These are phyloP conservation scores for Sporisorium sorghi DNA, from an alignment of 1,284 basidiomycete genomes.

Conservation along the genomic window DNA sequence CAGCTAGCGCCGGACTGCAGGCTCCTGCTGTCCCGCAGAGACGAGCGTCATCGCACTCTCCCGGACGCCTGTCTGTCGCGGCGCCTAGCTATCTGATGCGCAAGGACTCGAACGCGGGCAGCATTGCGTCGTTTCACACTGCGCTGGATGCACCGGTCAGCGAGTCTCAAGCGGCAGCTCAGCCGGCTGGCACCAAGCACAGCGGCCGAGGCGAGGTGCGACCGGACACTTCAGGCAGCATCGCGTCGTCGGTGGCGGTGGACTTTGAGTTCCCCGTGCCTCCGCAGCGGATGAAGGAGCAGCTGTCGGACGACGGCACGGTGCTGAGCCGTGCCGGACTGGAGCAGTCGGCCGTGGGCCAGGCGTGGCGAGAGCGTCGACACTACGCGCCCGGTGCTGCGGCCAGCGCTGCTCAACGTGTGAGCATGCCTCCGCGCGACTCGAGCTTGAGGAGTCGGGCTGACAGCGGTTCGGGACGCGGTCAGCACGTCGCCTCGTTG, in stretches of 20 bases:
- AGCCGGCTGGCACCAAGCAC: too few relatives aligned
- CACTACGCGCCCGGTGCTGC: constrained; percentile 9
- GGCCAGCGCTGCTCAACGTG: too few relatives aligned
- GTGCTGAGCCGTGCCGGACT: constrained; percentile 40
- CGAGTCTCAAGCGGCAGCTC: neutral
- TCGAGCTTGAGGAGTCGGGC: constrained; percentile 24
- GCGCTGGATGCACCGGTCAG: constrained; percentile 14
- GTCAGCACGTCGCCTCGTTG: neutral
- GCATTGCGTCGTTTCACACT: constrained; percentile 36
- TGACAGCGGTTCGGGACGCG: constrained; percentile 1
- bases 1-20: constrained; percentile 6
- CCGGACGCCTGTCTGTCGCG: constrained; percentile 1
- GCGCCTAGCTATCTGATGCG: constrained; percentile 2
- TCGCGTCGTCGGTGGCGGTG: constrained; percentile 38
- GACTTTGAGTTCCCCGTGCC: constrained; percentile 53
- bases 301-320: constrained; percentile 50
- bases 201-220: constrained; percentile 10
- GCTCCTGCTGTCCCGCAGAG: constrained; percentile 8
- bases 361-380: constrained; percentile 21
- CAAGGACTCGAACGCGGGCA: constrained; percentile 22
- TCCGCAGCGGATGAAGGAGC: constrained; percentile 42
- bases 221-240: constrained; percentile 37
- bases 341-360: constrained; percentile 24
- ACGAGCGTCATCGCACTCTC: constrained; percentile 5
- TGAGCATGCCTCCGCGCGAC: constrained; percentile 22